Evolutionary conservation across 768 basidiomycete genomes (phyloP).

Genomic region (Hygrophorus pudorinus): DNA sequence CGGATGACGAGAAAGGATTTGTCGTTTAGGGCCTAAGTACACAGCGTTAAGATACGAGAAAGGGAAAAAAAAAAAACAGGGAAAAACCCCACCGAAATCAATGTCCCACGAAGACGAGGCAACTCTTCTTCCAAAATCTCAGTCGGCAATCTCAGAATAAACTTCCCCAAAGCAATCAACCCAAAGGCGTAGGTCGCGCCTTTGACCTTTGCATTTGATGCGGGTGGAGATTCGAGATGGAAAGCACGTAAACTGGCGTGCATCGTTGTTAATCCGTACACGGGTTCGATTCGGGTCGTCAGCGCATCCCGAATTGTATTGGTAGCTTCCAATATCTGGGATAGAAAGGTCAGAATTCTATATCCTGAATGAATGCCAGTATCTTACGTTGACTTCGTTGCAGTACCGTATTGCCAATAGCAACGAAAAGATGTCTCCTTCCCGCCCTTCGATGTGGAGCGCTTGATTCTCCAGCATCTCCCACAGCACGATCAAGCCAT

Average conservation of each 20-base stretch:
- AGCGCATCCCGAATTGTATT: slow-evolving; percentile 72
- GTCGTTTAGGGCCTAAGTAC: slow-evolving; percentile 56
- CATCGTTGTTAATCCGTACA: slow-evolving; percentile 78
- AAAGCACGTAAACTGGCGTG: slow-evolving; percentile 65
- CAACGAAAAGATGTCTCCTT: slow-evolving; percentile 64
- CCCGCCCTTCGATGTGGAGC: slow-evolving; percentile 65
- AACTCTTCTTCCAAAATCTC: slow-evolving; percentile 85
- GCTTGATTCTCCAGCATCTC: slow-evolving; percentile 74
- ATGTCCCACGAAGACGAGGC: slow-evolving; percentile 60
- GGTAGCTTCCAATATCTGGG: slow-evolving; percentile 74
- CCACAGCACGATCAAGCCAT: slow-evolving; percentile 75
- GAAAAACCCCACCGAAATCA: slow-evolving; percentile 48
- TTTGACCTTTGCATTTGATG: slow-evolving; percentile 42
- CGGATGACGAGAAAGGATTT: slow-evolving; percentile 66
- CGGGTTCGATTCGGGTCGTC: slow-evolving; percentile 63
- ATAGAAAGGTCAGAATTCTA: slow-evolving; percentile 5
- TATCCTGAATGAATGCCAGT: background rate
- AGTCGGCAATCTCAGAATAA: slow-evolving; percentile 67
- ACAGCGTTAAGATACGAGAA: slow-evolving; percentile 4
- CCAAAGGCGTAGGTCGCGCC: slow-evolving; percentile 72
- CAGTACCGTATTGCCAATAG: slow-evolving; percentile 67
- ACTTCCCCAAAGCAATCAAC: slow-evolving; percentile 74
- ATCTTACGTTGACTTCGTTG: slow-evolving; percentile 56
- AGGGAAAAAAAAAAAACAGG: background rate
- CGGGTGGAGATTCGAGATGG: slow-evolving; percentile 38